These are phyloP conservation scores for Penicillium paxilli DNA, from an alignment of 495 filamentous ascomycete species.

Conservation along the genomic window DNA sequence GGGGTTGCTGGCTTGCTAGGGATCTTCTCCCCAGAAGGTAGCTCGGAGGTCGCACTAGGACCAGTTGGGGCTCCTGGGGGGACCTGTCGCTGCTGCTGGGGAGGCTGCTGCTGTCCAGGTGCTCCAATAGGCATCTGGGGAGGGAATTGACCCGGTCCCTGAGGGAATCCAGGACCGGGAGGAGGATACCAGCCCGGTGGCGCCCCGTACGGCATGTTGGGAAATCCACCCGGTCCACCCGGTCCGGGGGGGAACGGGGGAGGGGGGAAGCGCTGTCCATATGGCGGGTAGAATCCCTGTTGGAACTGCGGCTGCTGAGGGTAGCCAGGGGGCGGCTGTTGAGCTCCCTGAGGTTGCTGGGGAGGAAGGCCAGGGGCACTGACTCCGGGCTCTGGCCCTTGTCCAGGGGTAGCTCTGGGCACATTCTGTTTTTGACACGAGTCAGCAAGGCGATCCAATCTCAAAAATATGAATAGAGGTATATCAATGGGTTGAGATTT, in stretches of 20 bases:
- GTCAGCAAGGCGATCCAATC: slow-evolving; percentile 23
- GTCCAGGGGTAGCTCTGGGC: slow-evolving; percentile 28
- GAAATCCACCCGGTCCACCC: slow-evolving; percentile 35
- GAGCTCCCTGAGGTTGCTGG: slow-evolving; percentile 43
- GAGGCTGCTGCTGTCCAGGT: slow-evolving; percentile 48
- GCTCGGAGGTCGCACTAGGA: slow-evolving; percentile 42
- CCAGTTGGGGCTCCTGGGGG: slow-evolving; percentile 29
- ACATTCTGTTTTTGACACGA: slow-evolving; percentile 35
- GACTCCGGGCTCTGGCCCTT: slow-evolving; percentile 28
- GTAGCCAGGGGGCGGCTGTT: slow-evolving; percentile 47
- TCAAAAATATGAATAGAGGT: background rate
- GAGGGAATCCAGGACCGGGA: slow-evolving; percentile 77
- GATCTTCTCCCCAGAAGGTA: slow-evolving; percentile 40
- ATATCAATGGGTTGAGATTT: background rate
- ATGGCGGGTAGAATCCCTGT: slow-evolving; percentile 49
- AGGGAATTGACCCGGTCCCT: slow-evolving; percentile 58
- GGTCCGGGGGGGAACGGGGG: slow-evolving; percentile 56
- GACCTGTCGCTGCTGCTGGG: slow-evolving; percentile 44
- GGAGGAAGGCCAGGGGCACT: slow-evolving; percentile 41
- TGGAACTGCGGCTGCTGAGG: slow-evolving; percentile 53
- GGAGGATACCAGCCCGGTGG: slow-evolving; percentile 78
- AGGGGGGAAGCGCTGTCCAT: slow-evolving; percentile 56
- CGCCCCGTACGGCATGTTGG: slow-evolving; percentile 61
- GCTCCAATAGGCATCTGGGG: slow-evolving; percentile 54
- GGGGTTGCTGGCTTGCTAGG: slow-evolving; percentile 42